These are phyloP conservation scores for Diatrype stigma DNA, from an alignment of 2,329 filamentous ascomycete species.

Conservation along the genomic window DNA sequence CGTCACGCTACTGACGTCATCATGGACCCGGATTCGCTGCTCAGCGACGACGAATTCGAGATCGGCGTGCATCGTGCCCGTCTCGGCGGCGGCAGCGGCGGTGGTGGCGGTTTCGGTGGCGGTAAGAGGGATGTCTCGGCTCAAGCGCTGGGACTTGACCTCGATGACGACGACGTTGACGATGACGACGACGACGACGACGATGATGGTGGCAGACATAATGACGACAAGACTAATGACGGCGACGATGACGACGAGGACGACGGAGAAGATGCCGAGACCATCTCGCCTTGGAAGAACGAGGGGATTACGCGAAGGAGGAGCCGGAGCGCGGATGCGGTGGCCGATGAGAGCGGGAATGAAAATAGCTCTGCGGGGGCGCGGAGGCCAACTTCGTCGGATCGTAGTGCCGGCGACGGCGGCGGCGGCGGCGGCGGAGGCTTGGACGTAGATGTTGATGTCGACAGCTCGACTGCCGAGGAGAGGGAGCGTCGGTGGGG, in stretches of 20 bases:
- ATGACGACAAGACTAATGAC: not conserved
- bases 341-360: conserved; percentile 1
- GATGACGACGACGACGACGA: conserved; percentile 8
- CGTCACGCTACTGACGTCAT: conserved; percentile 25
- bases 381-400: not conserved
- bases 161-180: conserved; percentile 10
- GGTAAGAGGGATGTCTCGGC: conserved; percentile 6
- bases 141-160: conserved; percentile 3
- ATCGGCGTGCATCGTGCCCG: not conserved
- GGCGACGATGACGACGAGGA: not conserved
- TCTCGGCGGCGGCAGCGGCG: not conserved
- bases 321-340: conserved; percentile 5
- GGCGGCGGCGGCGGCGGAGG: too few species aligned
- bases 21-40: conserved; percentile 28
- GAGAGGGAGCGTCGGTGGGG: conserved; percentile 8
- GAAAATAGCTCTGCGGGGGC: not conserved
- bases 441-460: conserved; percentile 1
- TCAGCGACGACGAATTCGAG: conserved; percentile 11
- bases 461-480: conserved; percentile 10
- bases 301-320: conserved; percentile 13
- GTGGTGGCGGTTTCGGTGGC: conserved; percentile 2
- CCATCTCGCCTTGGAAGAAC: conserved; percentile 17
- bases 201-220: not conserved
- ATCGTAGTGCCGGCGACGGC: too few species aligned
- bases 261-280: conserved; percentile 5